These are phyloP conservation scores for Leccinellum albellum DNA, from an alignment of 768 basidiomycete species.

Conservation along the genomic window DNA sequence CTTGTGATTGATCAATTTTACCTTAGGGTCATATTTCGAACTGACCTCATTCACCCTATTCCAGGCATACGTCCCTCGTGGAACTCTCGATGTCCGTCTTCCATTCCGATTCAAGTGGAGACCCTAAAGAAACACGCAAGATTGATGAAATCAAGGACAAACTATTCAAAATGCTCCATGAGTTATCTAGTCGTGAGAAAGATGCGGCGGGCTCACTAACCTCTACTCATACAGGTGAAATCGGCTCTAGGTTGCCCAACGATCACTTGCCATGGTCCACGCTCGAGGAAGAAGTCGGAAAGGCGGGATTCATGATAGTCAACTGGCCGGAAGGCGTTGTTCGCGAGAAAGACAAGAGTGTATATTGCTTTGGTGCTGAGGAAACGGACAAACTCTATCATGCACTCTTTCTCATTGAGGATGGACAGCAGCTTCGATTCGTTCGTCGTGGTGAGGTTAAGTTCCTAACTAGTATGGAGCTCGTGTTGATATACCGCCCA, in stretches of 20 bases:
- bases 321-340: neutral
- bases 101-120: neutral
- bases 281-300: neutral
- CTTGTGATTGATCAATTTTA: neutral
- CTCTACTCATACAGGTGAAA: neutral
- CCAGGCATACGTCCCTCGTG: neutral
- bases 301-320: neutral
- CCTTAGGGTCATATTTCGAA: neutral
- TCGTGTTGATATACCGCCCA: neutral
- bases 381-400: neutral
- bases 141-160: constrained; percentile 3
- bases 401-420: neutral
- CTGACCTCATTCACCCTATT: neutral
- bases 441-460: neutral
- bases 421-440: neutral
- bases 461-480: neutral
- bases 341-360: neutral
- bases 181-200: neutral
- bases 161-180: constrained; percentile 8
- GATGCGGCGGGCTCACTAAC: neutral
- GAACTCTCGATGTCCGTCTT: neutral
- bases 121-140: neutral
- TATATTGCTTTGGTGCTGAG: neutral
- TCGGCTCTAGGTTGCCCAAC: neutral
- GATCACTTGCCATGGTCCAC: neutral